Conservation (phyloP, 2,329 filamentous ascomycete species). For the Stagonosporopsis vannaccii region DNA sequence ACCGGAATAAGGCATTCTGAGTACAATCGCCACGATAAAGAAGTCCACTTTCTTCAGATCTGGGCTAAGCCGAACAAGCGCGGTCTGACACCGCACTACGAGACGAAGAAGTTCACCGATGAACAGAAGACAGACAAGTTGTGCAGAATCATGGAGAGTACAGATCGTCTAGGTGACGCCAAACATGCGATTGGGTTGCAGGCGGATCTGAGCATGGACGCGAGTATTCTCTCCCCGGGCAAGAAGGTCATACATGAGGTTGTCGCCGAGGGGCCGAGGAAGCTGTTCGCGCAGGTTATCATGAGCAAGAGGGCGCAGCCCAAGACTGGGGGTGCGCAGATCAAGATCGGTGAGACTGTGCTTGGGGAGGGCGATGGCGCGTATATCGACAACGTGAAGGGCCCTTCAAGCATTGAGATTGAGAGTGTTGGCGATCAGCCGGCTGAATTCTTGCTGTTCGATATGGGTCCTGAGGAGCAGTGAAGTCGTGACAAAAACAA, state of each 20-base stretch:
- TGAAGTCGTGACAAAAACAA: conserved; percentile 4
- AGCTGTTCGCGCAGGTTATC: conserved; percentile 81
- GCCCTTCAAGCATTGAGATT: conserved; percentile 54
- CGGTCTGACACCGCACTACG: conserved; percentile 76
- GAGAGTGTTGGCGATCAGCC: conserved; percentile 56
- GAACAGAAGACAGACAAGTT: conserved; percentile 75
- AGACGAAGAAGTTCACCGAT: conserved; percentile 76
- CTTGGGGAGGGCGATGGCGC: conserved; percentile 82
- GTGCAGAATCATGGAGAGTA: conserved; percentile 77
- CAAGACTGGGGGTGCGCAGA: conserved; percentile 74
- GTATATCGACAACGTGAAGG: conserved; percentile 67
- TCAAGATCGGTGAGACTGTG: conserved; percentile 71
- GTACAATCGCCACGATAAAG: conserved; percentile 77
- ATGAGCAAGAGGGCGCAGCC: conserved; percentile 66
- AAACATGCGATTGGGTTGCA: conserved; percentile 80
- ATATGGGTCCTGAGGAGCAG: conserved; percentile 51
- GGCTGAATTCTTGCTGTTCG: conserved; percentile 60
- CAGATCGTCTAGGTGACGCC: conserved; percentile 69
- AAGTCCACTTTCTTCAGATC: conserved; percentile 87
- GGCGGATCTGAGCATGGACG: conserved; percentile 83
- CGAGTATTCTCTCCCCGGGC: conserved; percentile 73
- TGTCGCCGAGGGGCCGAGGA: conserved; percentile 69
- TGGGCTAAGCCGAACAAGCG: conserved; percentile 82
- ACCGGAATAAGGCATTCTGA: conserved; percentile 82
- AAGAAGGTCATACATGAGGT: conserved; percentile 75